Base-by-base conservation (phyloP, 2,329 filamentous ascomycete genomes). In the Diaporthe sp. region DNA sequence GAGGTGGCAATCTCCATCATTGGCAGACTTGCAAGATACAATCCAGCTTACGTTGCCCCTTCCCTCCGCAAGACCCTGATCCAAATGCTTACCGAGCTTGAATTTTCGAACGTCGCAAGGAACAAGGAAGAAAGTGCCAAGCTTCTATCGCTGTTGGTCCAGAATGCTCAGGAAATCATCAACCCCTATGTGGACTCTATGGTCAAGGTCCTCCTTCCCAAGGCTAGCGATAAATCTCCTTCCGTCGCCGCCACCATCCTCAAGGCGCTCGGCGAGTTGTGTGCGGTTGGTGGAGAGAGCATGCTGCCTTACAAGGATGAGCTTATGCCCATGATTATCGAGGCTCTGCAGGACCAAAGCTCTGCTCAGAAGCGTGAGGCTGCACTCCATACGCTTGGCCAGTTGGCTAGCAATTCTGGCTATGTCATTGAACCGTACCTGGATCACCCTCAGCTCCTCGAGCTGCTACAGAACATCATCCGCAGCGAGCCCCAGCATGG, bases 51-150 rank as follows among this genome's bases (percentile, higher is more conserved):
- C 84, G 96, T 99, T 79, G 98, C 99, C 80, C 97, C 97, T 2
- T 97, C 97, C 0, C 85, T 99, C 53, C 94, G 97, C 77, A 99
- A 99, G 84, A 94, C 97, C 8, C 91, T 99, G 37, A 96, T 99
- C 75, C 97, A 99, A 84, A 93, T 99, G 83, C 89, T 99, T 77
- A 99, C 97, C 0, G 96, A 98, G 81, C 93, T 99, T 31, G 96
- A 98, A 80, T 98, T 98, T 81, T 97, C 97, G 9, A 98, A 98
- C 82, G 97, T 96, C 70, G 91, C 96, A 10, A 92, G 95, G 62
- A 98, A 96, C 84, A 98, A 98, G 84, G 96, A 98, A 84, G 97
- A 99, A 83, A 98, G 96, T 80, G 96, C 97, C 13, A 96, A 95
- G 81, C 88, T 99, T 4, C 93, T 99, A 77, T 98, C 96, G 79